Evolutionary conservation across 306 rosid species (phyloP).

Genomic region (Abrus pulchellus): DNA sequence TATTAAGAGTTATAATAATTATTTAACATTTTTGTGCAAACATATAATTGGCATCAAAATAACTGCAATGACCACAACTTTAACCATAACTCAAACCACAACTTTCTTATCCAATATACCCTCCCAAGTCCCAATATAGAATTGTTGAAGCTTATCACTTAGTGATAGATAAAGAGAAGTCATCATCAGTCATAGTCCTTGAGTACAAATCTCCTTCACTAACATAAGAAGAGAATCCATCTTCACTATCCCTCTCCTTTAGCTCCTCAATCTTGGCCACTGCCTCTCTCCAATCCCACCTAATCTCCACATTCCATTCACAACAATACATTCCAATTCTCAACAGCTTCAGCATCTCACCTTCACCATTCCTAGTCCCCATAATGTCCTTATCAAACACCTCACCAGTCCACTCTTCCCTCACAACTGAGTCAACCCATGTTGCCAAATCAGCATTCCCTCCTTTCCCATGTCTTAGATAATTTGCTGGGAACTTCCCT

Average conservation of each 20-base stretch:
- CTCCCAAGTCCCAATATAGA: not conserved
- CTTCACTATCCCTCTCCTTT: conserved; percentile 63
- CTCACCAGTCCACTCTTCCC: conserved; percentile 83
- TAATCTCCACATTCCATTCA: conserved; percentile 56
- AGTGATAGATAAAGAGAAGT: conserved; percentile 55
- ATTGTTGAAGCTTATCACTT: conserved; percentile 5
- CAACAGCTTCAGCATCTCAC: conserved; percentile 70
- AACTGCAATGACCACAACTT: not conserved
- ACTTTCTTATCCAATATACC: no score
- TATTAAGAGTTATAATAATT: not conserved
- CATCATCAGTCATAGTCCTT: conserved; percentile 61
- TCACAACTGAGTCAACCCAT: conserved; percentile 76
- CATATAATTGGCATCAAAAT: not conserved
- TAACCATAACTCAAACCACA: no score
- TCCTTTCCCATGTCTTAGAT: conserved; percentile 54
- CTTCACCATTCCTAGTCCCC: conserved; percentile 57
- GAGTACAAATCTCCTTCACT: conserved; percentile 69
- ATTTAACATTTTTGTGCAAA: not conserved
- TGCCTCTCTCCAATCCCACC: conserved; percentile 71
- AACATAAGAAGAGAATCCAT: conserved; percentile 57
- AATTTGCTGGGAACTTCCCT: conserved; percentile 67
- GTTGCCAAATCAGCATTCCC: conserved; percentile 59
- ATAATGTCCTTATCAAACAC: conserved; percentile 69
- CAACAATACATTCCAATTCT: conserved; percentile 74
- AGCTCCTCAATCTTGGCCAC: conserved; percentile 67